These are phyloP conservation scores for Salix suchowensis DNA, from an alignment of 345 rosid species.

Conservation along the genomic window DNA sequence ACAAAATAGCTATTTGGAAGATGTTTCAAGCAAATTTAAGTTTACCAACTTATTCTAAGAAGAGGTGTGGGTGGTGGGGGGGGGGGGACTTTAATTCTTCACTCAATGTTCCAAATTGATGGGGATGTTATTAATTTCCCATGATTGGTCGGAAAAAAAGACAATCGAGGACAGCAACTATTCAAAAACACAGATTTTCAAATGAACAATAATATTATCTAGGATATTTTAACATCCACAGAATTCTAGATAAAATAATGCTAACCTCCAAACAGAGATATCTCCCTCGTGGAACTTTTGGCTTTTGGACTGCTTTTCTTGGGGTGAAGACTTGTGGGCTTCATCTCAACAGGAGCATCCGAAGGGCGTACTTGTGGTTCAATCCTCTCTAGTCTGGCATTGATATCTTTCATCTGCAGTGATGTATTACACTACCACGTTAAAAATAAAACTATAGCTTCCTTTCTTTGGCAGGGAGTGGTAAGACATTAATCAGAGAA, in stretches of 20 bases:
- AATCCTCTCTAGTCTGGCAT: constrained; percentile 90
- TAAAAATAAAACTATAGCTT: neutral
- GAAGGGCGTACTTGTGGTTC: constrained; percentile 68
- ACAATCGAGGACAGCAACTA: neutral
- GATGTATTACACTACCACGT: constrained; percentile 2
- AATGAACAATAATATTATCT: too few relatives aligned
- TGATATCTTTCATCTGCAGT: constrained; percentile 88
- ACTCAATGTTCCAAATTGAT: neutral
- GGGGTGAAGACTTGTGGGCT: constrained; percentile 49
- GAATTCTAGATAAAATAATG: constrained; percentile 2
- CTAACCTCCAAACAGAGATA: constrained; percentile 87
- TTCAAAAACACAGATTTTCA: neutral
- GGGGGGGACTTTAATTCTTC: neutral
- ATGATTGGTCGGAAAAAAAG: neutral
- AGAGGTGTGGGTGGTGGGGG: too few relatives aligned
- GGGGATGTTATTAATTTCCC: neutral
- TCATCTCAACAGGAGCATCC: constrained; percentile 60
- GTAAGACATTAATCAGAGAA: neutral
- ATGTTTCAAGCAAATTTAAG: neutral
- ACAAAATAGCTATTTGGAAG: too few relatives aligned
- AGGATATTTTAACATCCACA: neutral
- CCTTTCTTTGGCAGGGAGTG: neutral
- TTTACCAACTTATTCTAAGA: neutral
- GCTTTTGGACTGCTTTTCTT: constrained; percentile 91
- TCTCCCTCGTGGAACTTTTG: constrained; percentile 70